Base-by-base conservation (phyloP, 257 asterid genomes). In the Ophiorrhiza pumila region DNA sequence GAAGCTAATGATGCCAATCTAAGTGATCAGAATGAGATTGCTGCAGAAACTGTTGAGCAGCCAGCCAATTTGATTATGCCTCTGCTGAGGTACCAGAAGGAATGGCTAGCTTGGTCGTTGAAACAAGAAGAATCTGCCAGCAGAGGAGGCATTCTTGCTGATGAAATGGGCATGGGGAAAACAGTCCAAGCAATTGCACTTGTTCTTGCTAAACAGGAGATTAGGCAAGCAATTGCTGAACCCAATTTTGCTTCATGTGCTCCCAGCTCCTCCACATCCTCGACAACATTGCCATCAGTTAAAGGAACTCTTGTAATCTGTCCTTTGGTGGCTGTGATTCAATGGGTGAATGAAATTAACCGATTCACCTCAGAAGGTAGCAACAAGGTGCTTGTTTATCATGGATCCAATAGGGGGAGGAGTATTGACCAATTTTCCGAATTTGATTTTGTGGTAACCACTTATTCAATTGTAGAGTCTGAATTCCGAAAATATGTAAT, bases 151-250 rank as follows among this genome's bases (percentile, higher is more conserved):
- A 91, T 94, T 71, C 96, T 94, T 74, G 98, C 98, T 7, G 98
- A 94, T 75, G 98, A 94, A 82, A 94, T 91, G 98, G 98, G 97
- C 25, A 94, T 94, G 98, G 98, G 98, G 46, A 94, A 94, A 85
- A 94, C 98, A 42, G 91, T 88, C 65, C 97, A 94, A 80, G 97
- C 96, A 61, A 94, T 94, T 82, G 87, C 98, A 18, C 96, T 94
- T 42, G 98, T 94, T 80, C 91, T 90, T 74, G 84, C 88, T 50
- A 91, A 94, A 80, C 81, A 93, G 61, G 88, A 83, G 73, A 61
- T 91, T 60, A 55, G 41, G 53, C 76, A 65, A 69, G 90, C 78
- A 61, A 68, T 82, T 47, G 77, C 69, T 70, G 90, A 77, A 50
- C 72, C 79, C 47, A 71, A 65, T 55, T 56, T 76, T 25, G 81